These are phyloP conservation scores for Sugiyamaella mastotermitis DNA, from an alignment of 805 yeast species.

Conservation along the genomic window DNA sequence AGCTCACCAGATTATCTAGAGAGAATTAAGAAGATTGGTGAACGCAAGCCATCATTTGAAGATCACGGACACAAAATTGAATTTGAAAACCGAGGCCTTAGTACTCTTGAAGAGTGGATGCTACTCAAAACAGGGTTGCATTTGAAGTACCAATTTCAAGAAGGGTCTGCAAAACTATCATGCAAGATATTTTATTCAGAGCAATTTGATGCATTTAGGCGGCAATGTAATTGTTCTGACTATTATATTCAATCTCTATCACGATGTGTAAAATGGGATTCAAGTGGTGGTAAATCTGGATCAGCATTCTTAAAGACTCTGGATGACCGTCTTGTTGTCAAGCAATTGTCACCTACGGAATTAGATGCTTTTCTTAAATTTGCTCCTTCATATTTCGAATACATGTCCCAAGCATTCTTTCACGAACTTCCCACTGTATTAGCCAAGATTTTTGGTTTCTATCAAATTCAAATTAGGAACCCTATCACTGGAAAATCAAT, in stretches of 20 bases:
- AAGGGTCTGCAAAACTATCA: slow-evolving; percentile 73
- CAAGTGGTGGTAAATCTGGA: slow-evolving; percentile 95
- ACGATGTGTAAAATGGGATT: slow-evolving; percentile 92
- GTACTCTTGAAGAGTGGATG: slow-evolving; percentile 58
- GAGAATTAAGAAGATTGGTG: slow-evolving; percentile 43
- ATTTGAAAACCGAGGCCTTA: slow-evolving; percentile 4
- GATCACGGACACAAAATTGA: slow-evolving; percentile 6
- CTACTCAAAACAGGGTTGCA: slow-evolving; percentile 82
- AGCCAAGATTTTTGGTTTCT: slow-evolving; percentile 93
- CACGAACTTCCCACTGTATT: slow-evolving; percentile 92
- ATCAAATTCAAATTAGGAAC: slow-evolving; percentile 84
- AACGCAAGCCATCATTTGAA: slow-evolving; percentile 8
- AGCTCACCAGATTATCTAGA: slow-evolving; percentile 76
- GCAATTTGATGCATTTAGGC: slow-evolving; percentile 90
- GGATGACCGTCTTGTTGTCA: slow-evolving; percentile 83
- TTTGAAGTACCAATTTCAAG: slow-evolving; percentile 85
- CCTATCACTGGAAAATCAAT: slow-evolving; percentile 68
- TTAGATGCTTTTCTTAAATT: slow-evolving; percentile 89
- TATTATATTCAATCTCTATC: slow-evolving; percentile 83
- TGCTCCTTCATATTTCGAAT: slow-evolving; percentile 95
- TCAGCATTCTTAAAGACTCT: slow-evolving; percentile 87
- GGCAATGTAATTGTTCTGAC: slow-evolving; percentile 64
- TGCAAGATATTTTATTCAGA: slow-evolving; percentile 95
- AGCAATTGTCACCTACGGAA: slow-evolving; percentile 82
- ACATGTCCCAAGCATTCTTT: slow-evolving; percentile 90